Conservation (phyloP, 306 rosid species). For the Prunus kanzakura region DNA sequence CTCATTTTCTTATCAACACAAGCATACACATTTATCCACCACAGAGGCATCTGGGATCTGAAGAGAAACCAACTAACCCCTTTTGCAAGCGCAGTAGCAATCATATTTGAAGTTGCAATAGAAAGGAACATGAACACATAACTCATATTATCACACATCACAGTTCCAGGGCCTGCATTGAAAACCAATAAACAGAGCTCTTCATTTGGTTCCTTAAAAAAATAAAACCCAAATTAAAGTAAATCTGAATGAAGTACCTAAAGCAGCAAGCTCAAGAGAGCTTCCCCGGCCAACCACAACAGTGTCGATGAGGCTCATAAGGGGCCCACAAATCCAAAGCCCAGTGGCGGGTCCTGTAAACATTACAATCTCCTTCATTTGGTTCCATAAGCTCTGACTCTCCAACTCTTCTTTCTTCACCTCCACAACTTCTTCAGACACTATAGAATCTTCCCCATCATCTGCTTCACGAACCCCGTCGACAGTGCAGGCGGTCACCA, state of each 20-base stretch:
- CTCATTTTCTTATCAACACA: background rate
- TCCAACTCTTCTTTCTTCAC: slow-evolving; percentile 33
- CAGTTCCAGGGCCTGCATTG: slow-evolving; percentile 77
- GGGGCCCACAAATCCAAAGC: slow-evolving; percentile 81
- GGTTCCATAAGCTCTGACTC: slow-evolving; percentile 51
- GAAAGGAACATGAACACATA: slow-evolving; percentile 89
- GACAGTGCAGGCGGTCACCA: slow-evolving; percentile 21
- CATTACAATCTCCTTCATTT: slow-evolving; percentile 63
- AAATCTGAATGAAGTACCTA: slow-evolving; percentile 47
- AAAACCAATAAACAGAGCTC: background rate
- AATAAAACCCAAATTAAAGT: background rate
- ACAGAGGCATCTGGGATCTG: background rate
- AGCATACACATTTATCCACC: background rate
- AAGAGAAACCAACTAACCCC: slow-evolving; percentile 42
- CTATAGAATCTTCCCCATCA: background rate
- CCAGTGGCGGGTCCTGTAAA: slow-evolving; percentile 81
- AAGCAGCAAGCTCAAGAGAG: slow-evolving; percentile 88
- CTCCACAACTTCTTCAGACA: slow-evolving; percentile 15
- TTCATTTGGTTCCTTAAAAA: background rate
- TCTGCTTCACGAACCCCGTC: slow-evolving; percentile 10
- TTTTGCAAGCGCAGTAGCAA: slow-evolving; percentile 82
- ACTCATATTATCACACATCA: slow-evolving; percentile 76
- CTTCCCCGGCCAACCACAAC: slow-evolving; percentile 88
- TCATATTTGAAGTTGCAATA: slow-evolving; percentile 91
- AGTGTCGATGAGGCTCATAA: slow-evolving; percentile 88